A percentile compares a stretch with the other conserved stretches of the same genome.
phyloP scores from a whole-genome alignment of 768 basidiomycete species.

The Tricholoma hemisulphureum region DNA sequence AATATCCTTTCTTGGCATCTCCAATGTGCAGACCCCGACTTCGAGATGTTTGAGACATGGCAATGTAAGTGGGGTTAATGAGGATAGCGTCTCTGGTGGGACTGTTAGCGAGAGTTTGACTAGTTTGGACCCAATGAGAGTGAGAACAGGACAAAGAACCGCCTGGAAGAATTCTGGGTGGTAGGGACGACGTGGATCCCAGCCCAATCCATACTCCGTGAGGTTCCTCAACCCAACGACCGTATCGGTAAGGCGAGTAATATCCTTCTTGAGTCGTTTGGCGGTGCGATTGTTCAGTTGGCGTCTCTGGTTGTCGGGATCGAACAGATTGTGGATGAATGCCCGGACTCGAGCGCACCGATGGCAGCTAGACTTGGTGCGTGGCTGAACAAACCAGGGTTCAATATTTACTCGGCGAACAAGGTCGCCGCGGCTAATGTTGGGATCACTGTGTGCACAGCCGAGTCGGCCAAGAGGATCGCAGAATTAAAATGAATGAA shows the following conservation, averaged over 20 bases:
- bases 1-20: conserved; percentile 28
- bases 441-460: conserved; percentile 20
- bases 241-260: conserved; percentile 29
- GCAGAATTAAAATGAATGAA: not conserved
- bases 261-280: conserved; percentile 39
- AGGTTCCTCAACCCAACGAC: conserved; percentile 33
- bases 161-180: conserved; percentile 38
- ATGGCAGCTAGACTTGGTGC: conserved; percentile 22
- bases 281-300: conserved; percentile 31
- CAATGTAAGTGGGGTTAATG: conserved; percentile 33
- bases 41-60: conserved; percentile 35
- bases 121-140: conserved; percentile 30
- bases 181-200: conserved; percentile 33
- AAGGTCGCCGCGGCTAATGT: conserved; percentile 24
- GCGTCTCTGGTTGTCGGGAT: conserved; percentile 31
- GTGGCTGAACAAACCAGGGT: conserved; percentile 42
- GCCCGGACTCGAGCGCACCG: not conserved
- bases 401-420: conserved; percentile 36
- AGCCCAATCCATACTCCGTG: conserved; percentile 39
- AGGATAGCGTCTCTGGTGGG: conserved; percentile 36
- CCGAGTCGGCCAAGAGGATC: not conserved
- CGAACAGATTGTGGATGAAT: conserved; percentile 25
- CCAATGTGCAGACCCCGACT: conserved; percentile 35
- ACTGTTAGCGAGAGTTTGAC: conserved; percentile 37
- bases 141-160: conserved; percentile 37